These are phyloP conservation scores for Halenospora varia DNA, from an alignment of 495 filamentous ascomycete species.

Conservation along the genomic window DNA sequence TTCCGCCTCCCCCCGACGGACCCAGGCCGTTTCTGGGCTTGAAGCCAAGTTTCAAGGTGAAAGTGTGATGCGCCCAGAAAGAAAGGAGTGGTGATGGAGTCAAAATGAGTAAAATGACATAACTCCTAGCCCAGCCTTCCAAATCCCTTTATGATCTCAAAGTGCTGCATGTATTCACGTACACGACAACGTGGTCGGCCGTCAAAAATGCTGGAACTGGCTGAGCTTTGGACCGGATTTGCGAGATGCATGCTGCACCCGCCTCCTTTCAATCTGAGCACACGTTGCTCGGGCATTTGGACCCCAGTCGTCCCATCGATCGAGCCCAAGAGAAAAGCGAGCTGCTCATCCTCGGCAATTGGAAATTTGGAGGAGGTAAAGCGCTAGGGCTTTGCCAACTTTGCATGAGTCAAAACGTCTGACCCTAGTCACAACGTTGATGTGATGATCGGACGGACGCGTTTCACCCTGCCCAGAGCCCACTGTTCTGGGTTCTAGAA, in stretches of 20 bases:
- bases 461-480: slow-evolving; percentile 15
- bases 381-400: slow-evolving; percentile 11
- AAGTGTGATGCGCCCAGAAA: neutral
- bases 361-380: no score
- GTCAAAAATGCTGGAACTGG: no score
- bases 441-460: slow-evolving; percentile 14
- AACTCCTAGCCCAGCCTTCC: neutral
- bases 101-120: neutral
- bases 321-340: neutral
- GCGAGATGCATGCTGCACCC: no score
- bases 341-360: neutral
- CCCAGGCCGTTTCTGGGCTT: neutral
- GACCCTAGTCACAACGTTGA: slow-evolving; percentile 5
- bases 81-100: neutral
- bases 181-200: no score
- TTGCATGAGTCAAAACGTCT: slow-evolving; percentile 18
- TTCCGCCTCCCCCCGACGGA: slow-evolving; percentile 3
- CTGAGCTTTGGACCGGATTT: no score
- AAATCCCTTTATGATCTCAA: neutral
- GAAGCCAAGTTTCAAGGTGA: slow-evolving; percentile 5
- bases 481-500: slow-evolving; percentile 13
- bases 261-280: neutral
- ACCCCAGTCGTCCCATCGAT: neutral
- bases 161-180: no score
- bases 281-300: neutral